phyloP scores from a whole-genome alignment of 352 stramenopile species.

The Thraustochytrium striatum region DNA sequence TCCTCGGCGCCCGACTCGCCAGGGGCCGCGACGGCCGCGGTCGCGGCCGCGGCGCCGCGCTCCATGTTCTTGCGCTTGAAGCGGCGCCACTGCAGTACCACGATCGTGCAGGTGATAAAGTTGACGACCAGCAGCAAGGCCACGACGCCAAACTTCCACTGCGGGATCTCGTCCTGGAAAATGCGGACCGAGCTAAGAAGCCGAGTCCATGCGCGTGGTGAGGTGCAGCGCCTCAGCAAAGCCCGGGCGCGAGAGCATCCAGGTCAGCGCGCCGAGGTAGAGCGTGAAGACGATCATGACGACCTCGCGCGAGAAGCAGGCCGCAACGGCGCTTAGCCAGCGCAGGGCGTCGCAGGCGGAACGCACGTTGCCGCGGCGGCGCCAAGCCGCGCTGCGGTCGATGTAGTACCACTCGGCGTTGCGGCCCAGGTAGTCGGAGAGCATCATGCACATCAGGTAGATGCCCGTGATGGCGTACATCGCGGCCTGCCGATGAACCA shows the following conservation, averaged over 20 bases:
- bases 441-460: background rate
- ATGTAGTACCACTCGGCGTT: too few species aligned
- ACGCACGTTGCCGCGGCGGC: too few species aligned
- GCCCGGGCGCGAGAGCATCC: background rate
- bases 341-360: background rate
- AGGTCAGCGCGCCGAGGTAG: constrained; percentile 19
- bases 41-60: background rate
- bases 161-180: constrained; percentile 16
- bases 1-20: background rate
- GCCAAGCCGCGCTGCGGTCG: too few species aligned
- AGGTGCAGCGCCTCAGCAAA: constrained; percentile 3
- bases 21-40: too few species aligned
- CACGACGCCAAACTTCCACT: constrained; percentile 27
- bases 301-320: constrained; percentile 4
- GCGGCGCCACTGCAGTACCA: background rate
- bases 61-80: background rate
- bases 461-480: constrained; percentile 2
- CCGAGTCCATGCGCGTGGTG: background rate
- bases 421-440: constrained; percentile 15
- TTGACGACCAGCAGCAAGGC: constrained; percentile 20
- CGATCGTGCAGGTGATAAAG: background rate
- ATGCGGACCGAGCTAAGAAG: background rate
- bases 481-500: constrained; percentile 41
- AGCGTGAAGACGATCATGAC: background rate
- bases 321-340: background rate